phyloP scores from a whole-genome alignment of 805 yeast species.

The Crinitomyces ghanaensis region DNA sequence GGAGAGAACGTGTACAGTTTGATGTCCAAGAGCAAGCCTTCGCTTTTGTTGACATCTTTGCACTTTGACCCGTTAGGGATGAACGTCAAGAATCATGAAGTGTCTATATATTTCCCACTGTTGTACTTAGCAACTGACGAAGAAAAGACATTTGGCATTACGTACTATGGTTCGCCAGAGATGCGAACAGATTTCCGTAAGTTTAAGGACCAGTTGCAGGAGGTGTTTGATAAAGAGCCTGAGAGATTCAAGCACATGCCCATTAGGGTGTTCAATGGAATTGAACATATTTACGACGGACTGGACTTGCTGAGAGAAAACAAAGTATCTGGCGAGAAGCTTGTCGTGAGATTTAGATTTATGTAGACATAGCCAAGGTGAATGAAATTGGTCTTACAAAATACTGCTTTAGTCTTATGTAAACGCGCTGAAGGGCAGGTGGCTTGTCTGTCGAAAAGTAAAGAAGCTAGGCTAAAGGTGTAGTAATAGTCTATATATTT shows the following conservation, averaged over 20 bases:
- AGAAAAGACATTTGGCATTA: slow-evolving; percentile 8
- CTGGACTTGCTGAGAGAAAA: slow-evolving; percentile 9
- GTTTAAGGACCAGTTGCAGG: slow-evolving; percentile 3
- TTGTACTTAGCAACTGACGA: slow-evolving; percentile 11
- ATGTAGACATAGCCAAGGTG: too few species aligned
- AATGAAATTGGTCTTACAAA: too few species aligned
- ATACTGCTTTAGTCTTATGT: too few species aligned
- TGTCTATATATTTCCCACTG: slow-evolving; percentile 6
- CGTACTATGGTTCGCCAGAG: slow-evolving; percentile 8
- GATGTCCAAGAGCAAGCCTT: slow-evolving; percentile 8
- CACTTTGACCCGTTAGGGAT: slow-evolving; percentile 2
- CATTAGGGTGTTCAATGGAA: slow-evolving; percentile 8
- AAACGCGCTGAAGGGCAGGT: too few species aligned
- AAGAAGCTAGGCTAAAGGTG: too few species aligned
- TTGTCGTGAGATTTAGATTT: slow-evolving; percentile 10
- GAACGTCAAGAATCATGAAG: slow-evolving; percentile 3
- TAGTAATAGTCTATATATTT: too few species aligned
- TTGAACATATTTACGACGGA: slow-evolving; percentile 11
- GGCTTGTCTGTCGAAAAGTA: too few species aligned
- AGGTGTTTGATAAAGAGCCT: slow-evolving; percentile 3
- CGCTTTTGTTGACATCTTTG: slow-evolving; percentile 1
- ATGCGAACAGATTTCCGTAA: slow-evolving; percentile 5
- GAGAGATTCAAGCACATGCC: slow-evolving; percentile 7
- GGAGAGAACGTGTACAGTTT: slow-evolving; percentile 8
- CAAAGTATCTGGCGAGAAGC: slow-evolving; percentile 11